Conservation (phyloP, 352 stramenopile species). For the Phytophthora litchii region DNA sequence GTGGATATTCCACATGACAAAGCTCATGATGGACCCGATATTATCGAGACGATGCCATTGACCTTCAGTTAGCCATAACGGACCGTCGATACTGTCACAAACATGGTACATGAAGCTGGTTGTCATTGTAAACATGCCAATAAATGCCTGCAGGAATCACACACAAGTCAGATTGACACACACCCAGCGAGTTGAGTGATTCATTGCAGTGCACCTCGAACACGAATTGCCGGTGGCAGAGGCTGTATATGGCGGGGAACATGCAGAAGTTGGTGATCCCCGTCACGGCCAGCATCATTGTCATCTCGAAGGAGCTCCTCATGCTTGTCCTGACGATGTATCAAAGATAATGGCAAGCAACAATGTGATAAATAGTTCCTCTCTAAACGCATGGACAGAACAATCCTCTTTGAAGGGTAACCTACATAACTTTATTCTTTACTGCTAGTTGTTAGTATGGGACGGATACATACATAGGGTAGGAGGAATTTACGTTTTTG, state of each 20-base stretch:
- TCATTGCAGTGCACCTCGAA: conserved; percentile 61
- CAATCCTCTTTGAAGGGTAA: conserved; percentile 3
- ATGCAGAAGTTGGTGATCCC: conserved; percentile 83
- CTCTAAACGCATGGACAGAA: too few relatives aligned
- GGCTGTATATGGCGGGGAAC: conserved; percentile 67
- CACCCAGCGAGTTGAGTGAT: not conserved
- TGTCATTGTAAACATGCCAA: conserved; percentile 78
- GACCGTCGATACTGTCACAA: conserved; percentile 75
- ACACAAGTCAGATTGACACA: conserved; percentile 10
- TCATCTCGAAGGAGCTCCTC: conserved; percentile 64
- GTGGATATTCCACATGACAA: conserved; percentile 76
- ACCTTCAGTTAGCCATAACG: conserved; percentile 79
- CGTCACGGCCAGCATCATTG: conserved; percentile 76
- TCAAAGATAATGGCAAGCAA: too few relatives aligned
- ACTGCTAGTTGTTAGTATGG: conserved; percentile 29
- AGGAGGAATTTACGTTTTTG: not conserved
- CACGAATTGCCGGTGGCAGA: conserved; percentile 60
- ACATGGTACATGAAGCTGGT: conserved; percentile 85
- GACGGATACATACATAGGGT: not conserved
- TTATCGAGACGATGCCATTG: conserved; percentile 86
- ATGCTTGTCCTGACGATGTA: conserved; percentile 48
- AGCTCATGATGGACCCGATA: conserved; percentile 86
- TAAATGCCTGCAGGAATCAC: conserved; percentile 55
- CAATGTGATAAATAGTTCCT: too few relatives aligned
- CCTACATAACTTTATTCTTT: conserved; percentile 5